Base-by-base conservation (phyloP, 345 rosid species). In the Corchorus capsularis region DNA sequence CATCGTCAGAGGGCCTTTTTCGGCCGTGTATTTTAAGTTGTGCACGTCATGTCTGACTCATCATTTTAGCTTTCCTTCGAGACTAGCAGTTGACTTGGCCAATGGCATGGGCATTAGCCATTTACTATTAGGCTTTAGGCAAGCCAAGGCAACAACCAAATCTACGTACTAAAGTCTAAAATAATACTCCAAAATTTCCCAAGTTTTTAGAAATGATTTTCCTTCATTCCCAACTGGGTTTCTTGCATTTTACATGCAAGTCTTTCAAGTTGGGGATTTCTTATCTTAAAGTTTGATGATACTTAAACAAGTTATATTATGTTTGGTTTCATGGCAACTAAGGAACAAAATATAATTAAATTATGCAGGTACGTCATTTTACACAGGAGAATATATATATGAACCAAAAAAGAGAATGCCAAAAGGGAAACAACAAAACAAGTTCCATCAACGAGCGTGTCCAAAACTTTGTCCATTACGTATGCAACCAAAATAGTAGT, bases 1-100 rank as follows among this genome's bases (percentile, higher is more conserved):
- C 32, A 70, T 69, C 72, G n/a, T 53, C 41, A 49, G 7, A 16
- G 46, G 73, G 45, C 56, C 73, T 63, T 63, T 16, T 56, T 17
- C 16, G 46, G 17, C 34, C 45, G 46, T 35, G 16, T 53, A 35
- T 34, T 69, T 69, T 69, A 39, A 34, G 60, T 34, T 16, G 5
- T 17, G 45, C 16, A 50, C 27, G 59, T 32, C 22, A 32, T 15
- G 14, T 50, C 72, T 49, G 60, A 70, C 73, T 53, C 73, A 2
- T 39, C 43, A 39, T 39, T 39, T 39, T 63, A 37, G 68, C 5
- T 32, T 41, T 14, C 59, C 46, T 32, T 69, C 27, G 20, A 10
- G 34, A 22, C 62, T 20, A 57, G 62, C 5, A 5, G 49, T 66
- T 66, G 70, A 66, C 70, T 45, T 45, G 37, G 53, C 64, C 12